Percentiles rank a stretch among this genome's conserved stretches.
Conservation (phyloP, 164 flowering plant genomes). For the Umbilicus rupestris region DNA sequence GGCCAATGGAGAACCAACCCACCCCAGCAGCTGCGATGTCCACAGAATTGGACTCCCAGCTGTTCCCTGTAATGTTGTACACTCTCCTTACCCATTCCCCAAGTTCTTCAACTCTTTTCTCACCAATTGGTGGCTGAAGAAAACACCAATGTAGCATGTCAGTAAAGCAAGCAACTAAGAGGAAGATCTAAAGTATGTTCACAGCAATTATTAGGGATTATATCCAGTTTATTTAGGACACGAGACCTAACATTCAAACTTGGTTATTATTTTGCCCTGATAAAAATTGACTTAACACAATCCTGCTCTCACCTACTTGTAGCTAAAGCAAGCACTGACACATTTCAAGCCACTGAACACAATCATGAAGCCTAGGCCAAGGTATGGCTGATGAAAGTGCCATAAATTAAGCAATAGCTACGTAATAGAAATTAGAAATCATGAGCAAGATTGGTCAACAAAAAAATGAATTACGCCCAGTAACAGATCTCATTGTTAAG, state of each 20-base stretch:
- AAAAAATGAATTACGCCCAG: neutral
- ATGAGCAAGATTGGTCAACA: neutral
- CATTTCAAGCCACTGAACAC: neutral
- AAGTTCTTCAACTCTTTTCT: conserved; percentile 48
- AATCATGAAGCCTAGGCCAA: neutral
- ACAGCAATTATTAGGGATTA: neutral
- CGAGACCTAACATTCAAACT: neutral
- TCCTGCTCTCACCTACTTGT: neutral
- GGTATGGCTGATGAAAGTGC: neutral
- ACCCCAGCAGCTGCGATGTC: conserved; percentile 88
- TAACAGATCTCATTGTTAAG: neutral
- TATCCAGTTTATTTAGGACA: neutral
- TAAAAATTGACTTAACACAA: neutral
- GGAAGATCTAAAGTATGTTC: neutral
- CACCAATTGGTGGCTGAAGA: conserved; percentile 81
- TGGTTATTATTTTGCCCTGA: neutral
- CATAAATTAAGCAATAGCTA: neutral
- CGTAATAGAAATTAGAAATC: neutral
- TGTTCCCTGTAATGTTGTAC: conserved; percentile 44
- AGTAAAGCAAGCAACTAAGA: neutral
- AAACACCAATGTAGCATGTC: neutral
- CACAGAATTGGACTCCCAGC: conserved; percentile 75
- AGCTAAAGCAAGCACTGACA: neutral
- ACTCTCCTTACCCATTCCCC: conserved; percentile 73
- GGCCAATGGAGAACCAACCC: conserved; percentile 91